These are phyloP conservation scores for Hypoxylon sp. DNA, from an alignment of 2,329 filamentous ascomycete genomes.

Conservation along the genomic window DNA sequence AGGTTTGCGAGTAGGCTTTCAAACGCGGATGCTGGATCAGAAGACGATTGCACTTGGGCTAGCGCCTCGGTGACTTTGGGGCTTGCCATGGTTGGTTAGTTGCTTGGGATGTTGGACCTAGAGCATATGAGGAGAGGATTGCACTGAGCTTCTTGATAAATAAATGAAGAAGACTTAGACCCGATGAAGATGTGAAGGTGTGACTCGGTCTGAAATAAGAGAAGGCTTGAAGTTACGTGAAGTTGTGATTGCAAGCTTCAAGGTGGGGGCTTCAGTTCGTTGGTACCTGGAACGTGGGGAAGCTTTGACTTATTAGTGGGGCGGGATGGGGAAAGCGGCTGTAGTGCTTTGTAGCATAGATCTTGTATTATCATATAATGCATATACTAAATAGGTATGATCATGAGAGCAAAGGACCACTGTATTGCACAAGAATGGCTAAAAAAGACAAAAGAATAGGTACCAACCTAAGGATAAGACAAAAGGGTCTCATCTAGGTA, in stretches of 20 bases:
- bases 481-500: no score
- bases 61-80: conserved; percentile 62
- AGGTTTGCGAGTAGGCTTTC: conserved; percentile 63
- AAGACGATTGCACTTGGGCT: conserved; percentile 57
- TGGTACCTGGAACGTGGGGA: conserved; percentile 33
- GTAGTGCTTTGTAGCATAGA: conserved; percentile 12
- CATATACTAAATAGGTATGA: not conserved
- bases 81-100: conserved; percentile 47
- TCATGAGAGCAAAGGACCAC: no score
- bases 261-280: conserved; percentile 24
- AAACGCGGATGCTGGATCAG: conserved; percentile 64
- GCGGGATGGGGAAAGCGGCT: not conserved
- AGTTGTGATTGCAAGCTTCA: conserved; percentile 35
- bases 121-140: not conserved
- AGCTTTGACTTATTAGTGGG: conserved; percentile 36
- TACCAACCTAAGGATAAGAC: no score
- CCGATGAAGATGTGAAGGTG: not conserved
- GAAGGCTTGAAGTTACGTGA: not conserved
- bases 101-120: not conserved
- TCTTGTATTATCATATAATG: not conserved
- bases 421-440: no score
- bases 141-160: not conserved
- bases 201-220: not conserved
- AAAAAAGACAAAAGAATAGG: no score
- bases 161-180: not conserved